Conservation (phyloP, 345 rosid species). For the Kandelia obovata region DNA sequence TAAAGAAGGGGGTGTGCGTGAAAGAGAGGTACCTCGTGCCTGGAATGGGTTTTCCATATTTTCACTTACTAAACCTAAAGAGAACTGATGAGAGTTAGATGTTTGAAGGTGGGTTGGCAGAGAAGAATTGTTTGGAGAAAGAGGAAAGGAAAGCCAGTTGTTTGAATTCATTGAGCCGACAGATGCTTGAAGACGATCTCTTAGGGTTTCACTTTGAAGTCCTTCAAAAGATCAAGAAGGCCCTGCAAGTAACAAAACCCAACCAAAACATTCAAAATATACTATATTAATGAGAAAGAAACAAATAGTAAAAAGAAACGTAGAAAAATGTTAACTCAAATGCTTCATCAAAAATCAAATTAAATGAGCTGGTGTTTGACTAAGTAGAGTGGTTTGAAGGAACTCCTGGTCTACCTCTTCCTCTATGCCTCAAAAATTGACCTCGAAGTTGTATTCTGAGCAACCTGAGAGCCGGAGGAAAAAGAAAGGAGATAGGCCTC, state of each 20-base stretch:
- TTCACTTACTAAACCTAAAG: slow-evolving; percentile 74
- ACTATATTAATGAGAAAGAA: background rate
- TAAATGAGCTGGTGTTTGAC: background rate
- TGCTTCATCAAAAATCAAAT: background rate
- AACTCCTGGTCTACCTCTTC: slow-evolving; percentile 8
- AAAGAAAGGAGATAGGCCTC: slow-evolving; percentile 26
- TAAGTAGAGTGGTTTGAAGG: slow-evolving; percentile 19
- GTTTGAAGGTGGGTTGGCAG: slow-evolving; percentile 65
- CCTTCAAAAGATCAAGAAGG: slow-evolving; percentile 19
- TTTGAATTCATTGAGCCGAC: slow-evolving; percentile 76
- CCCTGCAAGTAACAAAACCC: slow-evolving; percentile 16
- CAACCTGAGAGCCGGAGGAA: slow-evolving; percentile 20
- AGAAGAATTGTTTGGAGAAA: slow-evolving; percentile 73
- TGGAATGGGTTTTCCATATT: slow-evolving; percentile 76
- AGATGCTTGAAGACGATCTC: background rate
- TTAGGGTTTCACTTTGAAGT: background rate
- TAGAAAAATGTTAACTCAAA: background rate
- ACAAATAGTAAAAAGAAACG: too few species aligned
- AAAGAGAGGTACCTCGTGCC: slow-evolving; percentile 56
- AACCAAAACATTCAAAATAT: slow-evolving; percentile 11
- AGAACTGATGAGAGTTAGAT: slow-evolving; percentile 74
- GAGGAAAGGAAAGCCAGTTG: slow-evolving; percentile 98
- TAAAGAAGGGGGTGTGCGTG: background rate
- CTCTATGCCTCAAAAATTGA: slow-evolving; percentile 26
- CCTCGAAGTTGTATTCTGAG: slow-evolving; percentile 14